Conservation (phyloP, 305 asterid species). For the Caryopteris hybrid region DNA sequence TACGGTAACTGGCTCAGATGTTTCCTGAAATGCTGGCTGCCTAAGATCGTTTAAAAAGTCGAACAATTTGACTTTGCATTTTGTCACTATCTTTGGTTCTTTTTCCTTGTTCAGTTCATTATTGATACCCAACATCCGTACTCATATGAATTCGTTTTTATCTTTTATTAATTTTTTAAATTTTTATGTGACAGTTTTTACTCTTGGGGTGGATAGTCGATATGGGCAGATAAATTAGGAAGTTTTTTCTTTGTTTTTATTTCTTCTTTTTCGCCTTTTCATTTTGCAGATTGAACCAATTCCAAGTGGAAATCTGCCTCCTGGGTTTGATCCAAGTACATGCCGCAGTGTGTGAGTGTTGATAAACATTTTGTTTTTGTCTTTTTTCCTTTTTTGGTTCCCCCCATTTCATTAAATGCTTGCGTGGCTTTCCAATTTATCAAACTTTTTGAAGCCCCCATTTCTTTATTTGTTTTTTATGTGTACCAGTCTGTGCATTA, state of each 20-base stretch:
- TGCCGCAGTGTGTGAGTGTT: conserved; percentile 99
- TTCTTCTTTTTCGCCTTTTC: conserved; percentile 30
- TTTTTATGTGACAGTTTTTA: not conserved
- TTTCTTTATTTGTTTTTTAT: not conserved
- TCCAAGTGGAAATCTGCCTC: conserved; percentile 95
- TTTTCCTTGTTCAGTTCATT: not conserved
- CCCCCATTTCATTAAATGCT: conserved; percentile 4
- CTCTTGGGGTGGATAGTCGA: conserved; percentile 25
- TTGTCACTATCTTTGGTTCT: not conserved
- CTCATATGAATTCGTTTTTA: conserved; percentile 1
- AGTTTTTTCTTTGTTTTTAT: conserved; percentile 28
- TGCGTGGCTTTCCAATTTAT: conserved; percentile 14
- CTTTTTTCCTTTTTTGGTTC: not conserved
- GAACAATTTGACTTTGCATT: not conserved
- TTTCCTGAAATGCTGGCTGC: not conserved
- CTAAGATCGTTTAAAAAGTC: not conserved
- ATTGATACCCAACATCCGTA: not conserved
- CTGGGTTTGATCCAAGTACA: conserved; percentile 94
- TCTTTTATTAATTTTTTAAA: not conserved
- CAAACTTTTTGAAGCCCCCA: not conserved
- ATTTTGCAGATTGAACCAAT: conserved; percentile 90
- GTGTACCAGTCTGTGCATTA: conserved; percentile 2
- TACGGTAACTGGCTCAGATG: not conserved
- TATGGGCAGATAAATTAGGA: conserved; percentile 23
- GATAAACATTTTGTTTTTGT: conserved; percentile 7